Conservation (phyloP, 345 rosid genomes). For the Citrus maxima region DNA sequence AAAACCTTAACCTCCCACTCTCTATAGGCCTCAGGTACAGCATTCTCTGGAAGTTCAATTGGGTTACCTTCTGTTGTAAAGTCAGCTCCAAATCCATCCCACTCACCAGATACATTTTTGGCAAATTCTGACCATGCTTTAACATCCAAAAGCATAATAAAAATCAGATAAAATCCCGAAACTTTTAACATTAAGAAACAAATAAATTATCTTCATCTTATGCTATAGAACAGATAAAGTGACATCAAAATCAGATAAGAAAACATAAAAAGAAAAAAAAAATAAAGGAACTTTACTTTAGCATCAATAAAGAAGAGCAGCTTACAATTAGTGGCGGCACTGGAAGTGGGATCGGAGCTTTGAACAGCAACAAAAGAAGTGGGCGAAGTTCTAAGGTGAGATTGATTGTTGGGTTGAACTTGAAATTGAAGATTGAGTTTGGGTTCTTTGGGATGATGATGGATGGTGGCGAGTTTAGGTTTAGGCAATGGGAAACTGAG, state of each 20-base stretch:
- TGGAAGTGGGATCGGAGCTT: constrained; percentile 9
- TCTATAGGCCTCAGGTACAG: constrained; percentile 87
- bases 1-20: constrained; percentile 97
- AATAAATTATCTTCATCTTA: neutral
- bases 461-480: constrained; percentile 17
- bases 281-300: neutral
- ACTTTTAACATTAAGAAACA: neutral
- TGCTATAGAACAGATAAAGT: neutral
- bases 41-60: constrained; percentile 72
- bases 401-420: neutral
- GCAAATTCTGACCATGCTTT: constrained; percentile 78
- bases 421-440: constrained; percentile 12
- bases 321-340: constrained; percentile 20
- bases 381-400: neutral
- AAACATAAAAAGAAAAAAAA: neutral
- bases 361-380: constrained; percentile 17
- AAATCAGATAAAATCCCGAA: constrained; percentile 9
- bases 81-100: constrained; percentile 97
- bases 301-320: neutral
- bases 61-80: constrained; percentile 69
- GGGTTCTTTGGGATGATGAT: neutral
- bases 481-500: constrained; percentile 22
- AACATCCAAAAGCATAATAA: neutral
- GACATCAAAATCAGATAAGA: neutral
- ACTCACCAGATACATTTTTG: constrained; percentile 75